These are phyloP conservation scores for Postia placenta DNA, from an alignment of 768 basidiomycete species.

Conservation along the genomic window DNA sequence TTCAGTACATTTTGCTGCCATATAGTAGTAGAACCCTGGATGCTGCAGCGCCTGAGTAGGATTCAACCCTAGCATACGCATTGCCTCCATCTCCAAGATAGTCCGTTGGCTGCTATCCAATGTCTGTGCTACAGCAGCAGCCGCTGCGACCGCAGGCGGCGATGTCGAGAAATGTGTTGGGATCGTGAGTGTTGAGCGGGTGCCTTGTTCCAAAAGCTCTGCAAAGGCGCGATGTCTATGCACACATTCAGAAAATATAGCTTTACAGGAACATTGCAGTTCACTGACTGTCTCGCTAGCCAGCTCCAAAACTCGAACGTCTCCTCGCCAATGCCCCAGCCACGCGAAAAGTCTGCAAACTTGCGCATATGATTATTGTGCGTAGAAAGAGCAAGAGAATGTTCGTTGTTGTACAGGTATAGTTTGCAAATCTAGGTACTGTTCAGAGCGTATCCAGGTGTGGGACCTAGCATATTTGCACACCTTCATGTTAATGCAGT, in stretches of 20 bases:
- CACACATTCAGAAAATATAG: background rate
- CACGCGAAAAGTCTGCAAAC: constrained; percentile 80
- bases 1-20: constrained; percentile 84
- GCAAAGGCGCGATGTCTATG: constrained; percentile 81
- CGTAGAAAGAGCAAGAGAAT: constrained; percentile 71
- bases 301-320: constrained; percentile 98
- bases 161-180: constrained; percentile 49
- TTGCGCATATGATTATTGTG: constrained; percentile 81
- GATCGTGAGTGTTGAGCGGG: constrained; percentile 52
- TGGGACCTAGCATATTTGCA: constrained; percentile 7
- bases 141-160: constrained; percentile 18
- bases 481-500: constrained; percentile 89
- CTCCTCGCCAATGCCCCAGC: constrained; percentile 95
- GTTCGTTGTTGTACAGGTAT: constrained; percentile 87
- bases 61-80: constrained; percentile 64
- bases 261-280: too few species aligned
- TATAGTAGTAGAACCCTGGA: constrained; percentile 89
- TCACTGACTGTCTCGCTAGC: constrained; percentile 81
- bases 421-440: constrained; percentile 74
- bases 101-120: constrained; percentile 19
- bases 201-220: constrained; percentile 84
- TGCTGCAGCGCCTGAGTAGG: constrained; percentile 83
- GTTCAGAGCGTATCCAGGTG: too few species aligned
- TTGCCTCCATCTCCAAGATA: constrained; percentile 46
- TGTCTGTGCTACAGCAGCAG: constrained; percentile 19